Percentiles rank a stretch among this genome's conserved stretches.
These are phyloP conservation scores for Arthrobotrys sphaeroides DNA, from an alignment of 2,329 filamentous ascomycete species.

Conservation along the genomic window DNA sequence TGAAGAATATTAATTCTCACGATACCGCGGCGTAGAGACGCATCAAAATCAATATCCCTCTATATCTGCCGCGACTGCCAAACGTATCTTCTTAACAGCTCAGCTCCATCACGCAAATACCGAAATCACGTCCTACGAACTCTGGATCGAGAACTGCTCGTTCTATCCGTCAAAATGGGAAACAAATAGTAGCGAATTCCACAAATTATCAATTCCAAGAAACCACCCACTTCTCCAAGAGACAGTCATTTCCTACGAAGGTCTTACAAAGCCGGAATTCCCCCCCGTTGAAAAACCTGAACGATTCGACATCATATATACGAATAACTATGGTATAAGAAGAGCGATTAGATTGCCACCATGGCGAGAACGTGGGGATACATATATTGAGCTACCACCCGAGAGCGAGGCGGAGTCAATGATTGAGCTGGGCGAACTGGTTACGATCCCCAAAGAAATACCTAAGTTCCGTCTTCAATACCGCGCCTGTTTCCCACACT, in stretches of 20 bases:
- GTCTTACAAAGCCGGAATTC: neutral
- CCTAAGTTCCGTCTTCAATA: neutral
- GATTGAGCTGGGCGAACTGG: neutral
- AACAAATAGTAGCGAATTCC: neutral
- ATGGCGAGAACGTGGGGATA: too few relatives aligned
- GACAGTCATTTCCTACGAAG: neutral
- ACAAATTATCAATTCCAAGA: neutral
- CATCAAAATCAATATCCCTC: neutral
- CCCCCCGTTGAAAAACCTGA: neutral
- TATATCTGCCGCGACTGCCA: neutral
- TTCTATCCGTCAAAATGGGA: neutral
- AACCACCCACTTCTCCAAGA: neutral
- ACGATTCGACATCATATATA: too few relatives aligned
- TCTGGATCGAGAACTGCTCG: neutral
- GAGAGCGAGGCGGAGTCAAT: neutral
- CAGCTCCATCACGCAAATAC: neutral
- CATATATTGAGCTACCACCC: neutral
- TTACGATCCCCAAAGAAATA: neutral
- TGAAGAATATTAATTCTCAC: too few relatives aligned
- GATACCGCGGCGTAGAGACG: too few relatives aligned
- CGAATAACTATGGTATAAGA: too few relatives aligned
- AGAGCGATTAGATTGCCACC: too few relatives aligned
- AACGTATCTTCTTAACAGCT: neutral
- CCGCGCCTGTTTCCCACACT: neutral
- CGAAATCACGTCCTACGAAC: neutral